Percentiles rank a stretch among this genome's conserved stretches.
Conservation (phyloP, 331 rosid genomes). For the Erythrophleum ivorense region DNA sequence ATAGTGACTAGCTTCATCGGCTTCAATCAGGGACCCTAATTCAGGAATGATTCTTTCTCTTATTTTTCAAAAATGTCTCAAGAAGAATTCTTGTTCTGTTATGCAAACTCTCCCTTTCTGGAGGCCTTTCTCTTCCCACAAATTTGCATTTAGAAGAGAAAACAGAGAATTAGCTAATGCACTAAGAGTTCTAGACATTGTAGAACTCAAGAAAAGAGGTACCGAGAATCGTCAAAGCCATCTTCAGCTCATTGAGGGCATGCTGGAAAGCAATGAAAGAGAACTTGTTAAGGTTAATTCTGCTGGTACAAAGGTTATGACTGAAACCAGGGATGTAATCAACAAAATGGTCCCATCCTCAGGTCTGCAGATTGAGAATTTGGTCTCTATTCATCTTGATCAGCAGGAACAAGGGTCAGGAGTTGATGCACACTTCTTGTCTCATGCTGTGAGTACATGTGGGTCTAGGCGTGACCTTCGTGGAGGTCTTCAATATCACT, state of each 20-base stretch:
- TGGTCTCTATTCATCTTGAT: neutral
- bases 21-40: slow-evolving; percentile 1
- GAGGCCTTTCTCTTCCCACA: slow-evolving; percentile 46
- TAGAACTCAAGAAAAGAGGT: slow-evolving; percentile 45
- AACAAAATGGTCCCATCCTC: slow-evolving; percentile 40
- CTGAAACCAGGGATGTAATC: slow-evolving; percentile 25
- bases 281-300: slow-evolving; percentile 17
- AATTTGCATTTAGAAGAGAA: slow-evolving; percentile 29
- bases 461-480: slow-evolving; percentile 54
- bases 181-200: slow-evolving; percentile 59
- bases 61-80: neutral
- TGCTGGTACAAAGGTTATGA: slow-evolving; percentile 1
- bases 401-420: slow-evolving; percentile 42
- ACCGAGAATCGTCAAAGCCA: slow-evolving; percentile 52
- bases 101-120: neutral
- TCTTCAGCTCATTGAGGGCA: slow-evolving; percentile 67
- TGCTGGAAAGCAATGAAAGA: slow-evolving; percentile 43
- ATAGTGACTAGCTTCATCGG: slow-evolving; percentile 8
- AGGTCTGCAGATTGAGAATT: slow-evolving; percentile 31
- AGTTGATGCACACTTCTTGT: slow-evolving; percentile 58
- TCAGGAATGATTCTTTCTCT: slow-evolving; percentile 3
- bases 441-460: slow-evolving; percentile 63
- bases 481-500: slow-evolving; percentile 78
- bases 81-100: neutral
- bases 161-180: slow-evolving; percentile 45